These are phyloP conservation scores for Tillandsia leiboldiana DNA, from an alignment of 176 grass and related monocot species.

Conservation along the genomic window DNA sequence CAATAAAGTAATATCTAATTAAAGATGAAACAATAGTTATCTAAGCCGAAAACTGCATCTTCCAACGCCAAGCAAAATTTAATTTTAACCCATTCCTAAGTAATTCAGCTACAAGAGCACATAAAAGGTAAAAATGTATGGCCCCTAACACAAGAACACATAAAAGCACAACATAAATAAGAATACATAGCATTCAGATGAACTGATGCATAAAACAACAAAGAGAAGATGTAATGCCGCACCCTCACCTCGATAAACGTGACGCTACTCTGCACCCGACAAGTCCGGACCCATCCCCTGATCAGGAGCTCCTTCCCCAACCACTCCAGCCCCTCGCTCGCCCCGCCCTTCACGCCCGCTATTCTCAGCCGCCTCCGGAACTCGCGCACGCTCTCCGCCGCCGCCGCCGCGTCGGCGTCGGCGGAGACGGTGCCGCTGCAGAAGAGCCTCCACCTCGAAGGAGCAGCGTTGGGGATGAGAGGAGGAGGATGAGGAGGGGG, in stretches of 20 bases:
- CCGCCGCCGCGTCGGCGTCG: constrained; percentile 8
- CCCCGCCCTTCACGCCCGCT: constrained; percentile 60
- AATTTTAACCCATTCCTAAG: too few relatives aligned
- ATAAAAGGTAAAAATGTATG: too few relatives aligned
- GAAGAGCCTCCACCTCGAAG: constrained; percentile 30
- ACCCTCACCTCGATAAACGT: constrained; percentile 87
- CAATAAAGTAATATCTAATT: too few relatives aligned
- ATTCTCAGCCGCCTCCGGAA: constrained; percentile 57
- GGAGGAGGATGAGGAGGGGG: background rate
- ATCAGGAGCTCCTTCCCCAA: constrained; percentile 53
- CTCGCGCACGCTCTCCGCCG: constrained; percentile 45
- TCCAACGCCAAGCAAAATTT: too few relatives aligned
- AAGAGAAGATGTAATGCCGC: background rate
- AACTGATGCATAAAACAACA: background rate
- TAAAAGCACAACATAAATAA: too few relatives aligned
- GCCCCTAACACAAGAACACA: too few relatives aligned
- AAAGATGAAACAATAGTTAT: too few relatives aligned
- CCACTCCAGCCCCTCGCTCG: constrained; percentile 51
- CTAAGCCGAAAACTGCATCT: too few relatives aligned
- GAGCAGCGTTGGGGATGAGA: constrained; percentile 1
- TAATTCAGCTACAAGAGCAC: too few relatives aligned
- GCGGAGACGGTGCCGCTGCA: constrained; percentile 31
- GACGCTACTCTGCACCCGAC: constrained; percentile 84
- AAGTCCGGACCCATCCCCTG: constrained; percentile 91
- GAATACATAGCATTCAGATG: too few relatives aligned